These are phyloP conservation scores for Yarrowia phangngaensis DNA, from an alignment of 805 yeast genomes.

Conservation along the genomic window DNA sequence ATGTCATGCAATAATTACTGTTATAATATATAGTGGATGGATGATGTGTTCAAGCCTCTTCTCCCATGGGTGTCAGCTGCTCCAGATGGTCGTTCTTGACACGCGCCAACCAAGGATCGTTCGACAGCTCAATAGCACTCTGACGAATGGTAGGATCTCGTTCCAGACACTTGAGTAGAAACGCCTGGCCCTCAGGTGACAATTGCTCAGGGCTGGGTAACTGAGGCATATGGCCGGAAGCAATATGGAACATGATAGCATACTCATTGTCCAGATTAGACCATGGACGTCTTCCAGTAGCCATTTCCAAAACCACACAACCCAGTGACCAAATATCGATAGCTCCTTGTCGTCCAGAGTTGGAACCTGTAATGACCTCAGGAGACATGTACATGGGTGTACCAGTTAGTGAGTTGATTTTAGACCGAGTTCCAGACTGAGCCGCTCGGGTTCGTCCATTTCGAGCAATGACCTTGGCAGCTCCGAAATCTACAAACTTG, in stretches of 20 bases:
- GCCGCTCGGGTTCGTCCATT: conserved; percentile 35
- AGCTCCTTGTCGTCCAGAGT: conserved; percentile 57
- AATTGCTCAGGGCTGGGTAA: conserved; percentile 77
- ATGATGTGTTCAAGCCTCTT: conserved; percentile 1
- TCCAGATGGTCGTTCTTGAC: conserved; percentile 26
- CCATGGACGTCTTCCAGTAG: conserved; percentile 96
- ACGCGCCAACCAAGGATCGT: conserved; percentile 76
- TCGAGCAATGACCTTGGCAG: conserved; percentile 73
- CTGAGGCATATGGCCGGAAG: conserved; percentile 88
- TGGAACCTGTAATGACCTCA: conserved; percentile 80
- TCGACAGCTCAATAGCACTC: conserved; percentile 70
- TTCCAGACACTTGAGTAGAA: conserved; percentile 70
- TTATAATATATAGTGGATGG: not conserved
- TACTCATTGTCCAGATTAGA: conserved; percentile 92
- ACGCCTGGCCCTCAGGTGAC: conserved; percentile 65
- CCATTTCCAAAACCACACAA: conserved; percentile 94
- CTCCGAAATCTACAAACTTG: conserved; percentile 96
- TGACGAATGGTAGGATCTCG: conserved; percentile 78
- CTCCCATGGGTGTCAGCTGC: conserved; percentile 22
- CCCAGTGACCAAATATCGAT: conserved; percentile 96
- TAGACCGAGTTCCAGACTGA: conserved; percentile 35
- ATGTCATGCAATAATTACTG: not conserved
- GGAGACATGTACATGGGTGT: conserved; percentile 99
- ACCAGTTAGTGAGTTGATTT: conserved; percentile 63
- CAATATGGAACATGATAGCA: conserved; percentile 98